Conservation (phyloP, 2,329 filamentous ascomycete genomes). For the Cordyceps cicadae region DNA sequence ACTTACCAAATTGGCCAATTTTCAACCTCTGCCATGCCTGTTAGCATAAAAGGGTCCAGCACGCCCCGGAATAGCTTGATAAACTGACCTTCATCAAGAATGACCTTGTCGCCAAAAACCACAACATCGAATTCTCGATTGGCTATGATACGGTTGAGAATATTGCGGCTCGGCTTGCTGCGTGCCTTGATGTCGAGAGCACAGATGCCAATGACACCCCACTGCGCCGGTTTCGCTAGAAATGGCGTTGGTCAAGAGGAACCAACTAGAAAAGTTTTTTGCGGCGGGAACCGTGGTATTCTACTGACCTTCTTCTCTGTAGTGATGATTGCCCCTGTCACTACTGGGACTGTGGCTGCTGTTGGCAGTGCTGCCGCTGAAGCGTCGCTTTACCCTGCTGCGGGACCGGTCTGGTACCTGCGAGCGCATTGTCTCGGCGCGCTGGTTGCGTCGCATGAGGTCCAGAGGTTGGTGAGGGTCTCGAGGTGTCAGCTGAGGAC, state of each 20-base stretch:
- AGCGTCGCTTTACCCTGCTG: constrained; percentile 62
- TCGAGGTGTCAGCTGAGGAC: constrained; percentile 38
- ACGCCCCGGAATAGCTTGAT: constrained; percentile 8
- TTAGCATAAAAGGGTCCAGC: constrained; percentile 8
- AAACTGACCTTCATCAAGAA: constrained; percentile 72
- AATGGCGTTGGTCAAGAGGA: constrained; percentile 21
- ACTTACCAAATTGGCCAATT: constrained; percentile 85
- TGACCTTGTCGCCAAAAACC: constrained; percentile 98
- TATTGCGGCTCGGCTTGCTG: constrained; percentile 94
- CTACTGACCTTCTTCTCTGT: constrained; percentile 47
- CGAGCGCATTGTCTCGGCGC: constrained; percentile 31
- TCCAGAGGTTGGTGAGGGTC: constrained; percentile 36
- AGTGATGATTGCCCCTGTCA: constrained; percentile 47
- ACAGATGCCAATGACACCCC: constrained; percentile 79
- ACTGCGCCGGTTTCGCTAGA: constrained; percentile 47
- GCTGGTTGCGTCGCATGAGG: constrained; percentile 35
- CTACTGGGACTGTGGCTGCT: constrained; percentile 75
- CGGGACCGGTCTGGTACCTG: constrained; percentile 52
- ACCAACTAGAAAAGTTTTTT: neutral
- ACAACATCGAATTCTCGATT: constrained; percentile 93
- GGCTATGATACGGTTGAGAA: constrained; percentile 82
- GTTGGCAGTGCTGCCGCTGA: constrained; percentile 73
- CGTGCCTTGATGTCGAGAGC: constrained; percentile 91
- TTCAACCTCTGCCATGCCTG: constrained; percentile 56
- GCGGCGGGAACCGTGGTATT: neutral